Base-by-base conservation (phyloP, 2,329 filamentous ascomycete species). In the Fonsecaea multimorphosa region DNA sequence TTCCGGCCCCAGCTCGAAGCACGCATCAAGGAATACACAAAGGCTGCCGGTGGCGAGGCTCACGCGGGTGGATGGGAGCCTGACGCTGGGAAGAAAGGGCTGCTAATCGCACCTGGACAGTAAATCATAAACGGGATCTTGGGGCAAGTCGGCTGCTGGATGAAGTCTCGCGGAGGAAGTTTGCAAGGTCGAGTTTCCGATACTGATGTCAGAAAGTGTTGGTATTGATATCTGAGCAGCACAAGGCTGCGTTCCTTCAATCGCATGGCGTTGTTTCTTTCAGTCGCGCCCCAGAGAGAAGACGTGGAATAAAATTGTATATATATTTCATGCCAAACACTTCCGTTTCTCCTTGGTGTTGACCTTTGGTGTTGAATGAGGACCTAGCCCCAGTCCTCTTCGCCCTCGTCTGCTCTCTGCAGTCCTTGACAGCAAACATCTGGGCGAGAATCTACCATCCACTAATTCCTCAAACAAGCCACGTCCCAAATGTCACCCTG, bases 1-100 rank as follows among this genome's bases (percentile, higher is more conserved):
- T 99, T 99, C 86, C 88, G 95, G 74, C 95, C 94, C 52, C 93
- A 99, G 82, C 85, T 99, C 58, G 93, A 98, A 86, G 91, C 89
- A 59, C 88, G 94, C 73, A 96, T 99, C 85, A 86, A 88, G 78
- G 87, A 92, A 73, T 95, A 91, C 77, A 86, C 91, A 22, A 79
- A 88, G 76, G 85, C 90, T 82, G 92, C 92, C 68, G 91, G 91
- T 38, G 79, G 68, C 54, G 65, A 87, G 74, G 85, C 92, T 52
- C 83, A 93, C 76, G 93, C 92, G 70, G 95, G 95, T 77, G 95
- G 95, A 65, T 97, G 93, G 94, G 83, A 86, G 70, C 90, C 91
- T 69, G 85, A 91, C 77, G 83, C 92, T 65, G 84, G 81, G 75
- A 86, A 88, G 77, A 87, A 94, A 81, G 95, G 94, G 73, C 89